Conservation (phyloP, 148 eudicot species). For the Rhododendron mucronatum region DNA sequence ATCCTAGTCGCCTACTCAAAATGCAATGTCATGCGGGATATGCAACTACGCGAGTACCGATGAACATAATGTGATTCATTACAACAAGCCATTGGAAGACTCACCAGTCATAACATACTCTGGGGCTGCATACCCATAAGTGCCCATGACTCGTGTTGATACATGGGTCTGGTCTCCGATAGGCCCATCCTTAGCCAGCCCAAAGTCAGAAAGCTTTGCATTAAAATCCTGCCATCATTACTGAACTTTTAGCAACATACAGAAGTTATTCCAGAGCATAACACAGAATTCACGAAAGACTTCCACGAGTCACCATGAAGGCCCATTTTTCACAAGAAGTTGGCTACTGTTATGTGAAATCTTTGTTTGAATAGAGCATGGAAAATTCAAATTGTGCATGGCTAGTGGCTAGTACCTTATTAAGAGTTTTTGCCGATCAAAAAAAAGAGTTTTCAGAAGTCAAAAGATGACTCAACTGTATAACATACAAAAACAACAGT, state of each 20-base stretch:
- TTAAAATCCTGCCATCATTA: slow-evolving; percentile 55
- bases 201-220: slow-evolving; percentile 89
- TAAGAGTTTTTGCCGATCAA: background rate
- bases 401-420: background rate
- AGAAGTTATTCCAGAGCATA: background rate
- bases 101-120: slow-evolving; percentile 85
- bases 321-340: background rate
- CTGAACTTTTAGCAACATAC: background rate
- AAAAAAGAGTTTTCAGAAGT: background rate
- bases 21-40: background rate
- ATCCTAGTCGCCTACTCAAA: background rate
- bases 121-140: slow-evolving; percentile 93
- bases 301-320: background rate
- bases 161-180: slow-evolving; percentile 85
- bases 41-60: background rate
- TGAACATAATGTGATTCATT: background rate
- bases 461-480: background rate
- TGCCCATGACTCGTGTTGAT: slow-evolving; percentile 90
- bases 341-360: background rate
- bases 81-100: slow-evolving; percentile 8
- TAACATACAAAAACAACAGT: background rate
- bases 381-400: background rate
- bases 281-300: background rate
- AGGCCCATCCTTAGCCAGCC: slow-evolving; percentile 88
- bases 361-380: background rate